Evolutionary conservation across 1,139 yeast species (phyloP), one percentile per base, ranked within the genome.

Genomic region (Maudiozyma humilis): DNA sequence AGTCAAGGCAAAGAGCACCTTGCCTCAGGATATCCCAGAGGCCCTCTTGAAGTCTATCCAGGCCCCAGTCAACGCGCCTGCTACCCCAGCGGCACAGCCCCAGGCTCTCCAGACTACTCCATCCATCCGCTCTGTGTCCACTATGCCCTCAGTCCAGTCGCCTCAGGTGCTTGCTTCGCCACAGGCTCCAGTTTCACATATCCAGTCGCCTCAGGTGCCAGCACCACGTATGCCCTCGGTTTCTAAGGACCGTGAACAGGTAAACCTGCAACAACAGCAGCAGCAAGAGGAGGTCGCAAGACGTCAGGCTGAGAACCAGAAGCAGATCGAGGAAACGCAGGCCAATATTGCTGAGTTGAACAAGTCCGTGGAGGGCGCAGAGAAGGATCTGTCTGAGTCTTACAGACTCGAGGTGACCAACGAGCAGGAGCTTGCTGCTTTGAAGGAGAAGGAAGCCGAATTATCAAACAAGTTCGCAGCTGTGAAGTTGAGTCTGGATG

Each of bases 1-100:
- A 63, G 81, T 77, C 54, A 70, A 88, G 47, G 73, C 83, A 2
- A 96, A 96, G 14, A 72, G 71, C 36, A 76, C 72, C 18, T 71
- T 91, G 51, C 98, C 98, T 2, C 74, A 77, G 49, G 70, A 74
- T 13, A 72, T 79, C 35, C 85, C 85, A 4, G 72, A 71, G 23
- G 47, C 70, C n/a, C 67, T 79, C 51, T 57, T 78, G 40, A 59
- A 66, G 7, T 47, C 50, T 10, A 16, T 46, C 10, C 15, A 23
- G 3, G n/a, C 14, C 5, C 57, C 60, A 20, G 18, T 16, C 4
- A 12, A 32, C 17, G 18, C 15, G n/a, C 27, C n/a, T n/a, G n/a
- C n/a, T 6, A 23, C 10, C 27, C 10, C 27, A 23, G n/a, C n/a
- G 17, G 13, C 10, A 13, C 31, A 3, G 6, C 29, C 7, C 3